Evolutionary conservation across 305 asterid genomes (phyloP).

Genomic region (Vinca major): DNA sequence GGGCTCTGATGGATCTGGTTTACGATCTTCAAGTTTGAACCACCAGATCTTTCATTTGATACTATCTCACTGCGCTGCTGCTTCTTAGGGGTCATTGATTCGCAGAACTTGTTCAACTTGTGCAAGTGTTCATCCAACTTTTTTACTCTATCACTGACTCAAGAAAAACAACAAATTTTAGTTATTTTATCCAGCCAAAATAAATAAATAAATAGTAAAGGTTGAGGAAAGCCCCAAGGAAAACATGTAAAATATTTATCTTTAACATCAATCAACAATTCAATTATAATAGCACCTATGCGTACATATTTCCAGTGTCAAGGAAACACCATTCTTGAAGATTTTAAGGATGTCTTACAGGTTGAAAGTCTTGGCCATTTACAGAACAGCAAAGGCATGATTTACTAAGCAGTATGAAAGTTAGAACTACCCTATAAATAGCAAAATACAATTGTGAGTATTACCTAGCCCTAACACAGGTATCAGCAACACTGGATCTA

Average conservation of each 20-base stretch:
- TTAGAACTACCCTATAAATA: not conserved
- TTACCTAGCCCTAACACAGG: conserved; percentile 68
- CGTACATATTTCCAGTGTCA: not conserved
- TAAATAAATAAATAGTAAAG: not conserved
- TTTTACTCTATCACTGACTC: conserved; percentile 69
- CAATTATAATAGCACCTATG: not conserved
- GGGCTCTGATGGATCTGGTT: conserved; percentile 64
- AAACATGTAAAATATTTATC: conserved; percentile 6
- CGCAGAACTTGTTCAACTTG: conserved; percentile 52
- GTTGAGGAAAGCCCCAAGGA: not conserved
- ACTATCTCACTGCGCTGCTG: conserved; percentile 64
- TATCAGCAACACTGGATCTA: conserved; percentile 55
- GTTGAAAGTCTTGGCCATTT: not conserved
- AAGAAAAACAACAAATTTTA: conserved; percentile 18
- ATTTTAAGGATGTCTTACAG: not conserved
- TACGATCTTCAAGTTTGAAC: conserved; percentile 60
- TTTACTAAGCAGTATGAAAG: not conserved
- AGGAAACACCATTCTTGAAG: not conserved
- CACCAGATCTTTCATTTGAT: conserved; percentile 63
- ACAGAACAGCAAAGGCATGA: not conserved
- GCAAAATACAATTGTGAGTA: not conserved
- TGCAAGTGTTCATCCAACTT: conserved; percentile 64
- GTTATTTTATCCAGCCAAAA: not conserved
- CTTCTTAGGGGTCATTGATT: conserved; percentile 54
- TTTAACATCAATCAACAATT: conserved; percentile 7